A percentile compares a stretch with the other conserved stretches of the same genome.
Evolutionary conservation across 345 rosid species (phyloP).

Genomic region (Gossypium thurberi): DNA sequence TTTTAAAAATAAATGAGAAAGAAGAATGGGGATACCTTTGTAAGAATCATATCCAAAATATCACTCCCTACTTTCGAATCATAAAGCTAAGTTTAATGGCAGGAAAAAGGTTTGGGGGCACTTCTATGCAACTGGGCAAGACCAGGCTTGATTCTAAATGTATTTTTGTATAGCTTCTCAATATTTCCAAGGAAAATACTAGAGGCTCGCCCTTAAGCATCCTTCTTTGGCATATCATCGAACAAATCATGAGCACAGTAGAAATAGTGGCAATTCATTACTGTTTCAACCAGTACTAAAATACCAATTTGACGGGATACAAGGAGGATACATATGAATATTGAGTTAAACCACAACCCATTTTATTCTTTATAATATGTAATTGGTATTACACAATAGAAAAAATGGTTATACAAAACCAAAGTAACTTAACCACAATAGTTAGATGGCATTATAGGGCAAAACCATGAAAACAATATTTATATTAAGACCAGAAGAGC

Average conservation of each 20-base stretch:
- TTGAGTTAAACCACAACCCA: neutral
- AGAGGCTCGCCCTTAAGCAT: no score
- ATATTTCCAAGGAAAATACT: no score
- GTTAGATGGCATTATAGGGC: neutral
- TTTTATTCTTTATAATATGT: neutral
- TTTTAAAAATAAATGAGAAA: neutral
- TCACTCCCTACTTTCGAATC: constrained; percentile 59
- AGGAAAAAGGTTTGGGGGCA: constrained; percentile 16
- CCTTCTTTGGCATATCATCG: no score
- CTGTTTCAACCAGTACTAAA: neutral
- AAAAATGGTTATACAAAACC: neutral
- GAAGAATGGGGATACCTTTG: constrained; percentile 40
- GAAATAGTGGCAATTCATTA: neutral
- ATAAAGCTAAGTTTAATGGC: constrained; percentile 57
- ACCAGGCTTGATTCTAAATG: no score
- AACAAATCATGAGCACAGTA: no score
- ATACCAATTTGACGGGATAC: neutral
- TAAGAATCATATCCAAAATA: constrained; percentile 65
- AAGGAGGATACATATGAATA: neutral
- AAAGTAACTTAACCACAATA: neutral
- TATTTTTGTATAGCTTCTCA: no score
- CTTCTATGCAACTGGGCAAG: no score
- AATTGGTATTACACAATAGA: neutral
- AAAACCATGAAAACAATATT: neutral
- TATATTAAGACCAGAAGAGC: neutral